A percentile compares a stretch with the other conserved stretches of the same genome.
phyloP scores from a whole-genome alignment of 1,284 basidiomycete species.

The Entoloma clypeatum region DNA sequence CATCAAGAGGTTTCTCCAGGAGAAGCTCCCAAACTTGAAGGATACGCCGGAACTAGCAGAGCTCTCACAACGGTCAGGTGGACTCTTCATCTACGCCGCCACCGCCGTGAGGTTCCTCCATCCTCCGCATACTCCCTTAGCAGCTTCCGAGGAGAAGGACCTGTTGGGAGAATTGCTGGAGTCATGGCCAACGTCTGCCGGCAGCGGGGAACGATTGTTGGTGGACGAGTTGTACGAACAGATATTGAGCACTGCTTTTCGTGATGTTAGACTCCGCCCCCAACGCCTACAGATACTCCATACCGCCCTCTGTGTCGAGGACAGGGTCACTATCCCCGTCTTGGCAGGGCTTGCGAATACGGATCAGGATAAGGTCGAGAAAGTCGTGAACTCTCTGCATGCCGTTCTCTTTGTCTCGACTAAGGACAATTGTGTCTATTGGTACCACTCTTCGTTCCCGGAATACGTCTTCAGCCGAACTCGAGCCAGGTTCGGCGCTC shows the following conservation, averaged over 20 bases:
- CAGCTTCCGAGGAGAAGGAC: slow-evolving; percentile 1
- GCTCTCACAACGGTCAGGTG: slow-evolving; percentile 3
- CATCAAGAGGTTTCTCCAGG: slow-evolving; percentile 2
- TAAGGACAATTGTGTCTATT: no score
- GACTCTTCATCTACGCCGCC: slow-evolving; percentile 2
- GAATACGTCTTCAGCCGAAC: slow-evolving; percentile 6
- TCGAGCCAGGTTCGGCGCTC: slow-evolving; percentile 6
- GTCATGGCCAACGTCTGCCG: not conserved
- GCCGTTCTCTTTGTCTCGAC: no score
- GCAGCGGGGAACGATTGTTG: not conserved
- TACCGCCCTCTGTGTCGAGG: not conserved
- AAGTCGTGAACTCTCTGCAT: slow-evolving; percentile 5
- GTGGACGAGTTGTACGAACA: slow-evolving; percentile 3
- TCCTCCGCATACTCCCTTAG: slow-evolving; percentile 1
- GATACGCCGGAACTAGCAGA: slow-evolving; percentile 2
- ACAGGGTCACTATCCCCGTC: not conserved
- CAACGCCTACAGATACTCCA: slow-evolving; percentile 2
- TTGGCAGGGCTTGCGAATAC: slow-evolving; percentile 1
- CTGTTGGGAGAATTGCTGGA: not conserved
- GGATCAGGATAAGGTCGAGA: slow-evolving; percentile 7
- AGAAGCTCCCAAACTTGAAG: no score
- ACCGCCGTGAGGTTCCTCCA: slow-evolving; percentile 10
- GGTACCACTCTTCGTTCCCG: slow-evolving; percentile 7
- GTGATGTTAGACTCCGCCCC: not conserved
- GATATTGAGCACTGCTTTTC: slow-evolving; percentile 1